Percentiles rank a stretch among this genome's conserved stretches.
Conservation (phyloP, 2,329 filamentous ascomycete species). For the Dactylonectria macrodidyma region DNA sequence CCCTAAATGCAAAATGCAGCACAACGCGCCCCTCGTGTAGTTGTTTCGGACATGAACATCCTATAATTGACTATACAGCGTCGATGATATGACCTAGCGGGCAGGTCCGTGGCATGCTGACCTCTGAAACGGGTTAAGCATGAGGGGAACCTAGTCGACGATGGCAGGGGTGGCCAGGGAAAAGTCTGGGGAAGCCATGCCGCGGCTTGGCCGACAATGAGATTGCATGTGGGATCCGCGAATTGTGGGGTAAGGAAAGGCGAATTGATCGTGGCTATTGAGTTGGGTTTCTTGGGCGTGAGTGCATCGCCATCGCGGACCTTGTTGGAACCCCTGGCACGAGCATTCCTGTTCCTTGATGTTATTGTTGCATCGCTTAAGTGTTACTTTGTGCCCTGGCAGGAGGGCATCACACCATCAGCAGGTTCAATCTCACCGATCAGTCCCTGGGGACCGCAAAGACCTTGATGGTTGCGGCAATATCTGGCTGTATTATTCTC, state of each 20-base stretch:
- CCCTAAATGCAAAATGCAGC: not conserved
- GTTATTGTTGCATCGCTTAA: no score
- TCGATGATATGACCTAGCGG: not conserved
- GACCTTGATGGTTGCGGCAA: no score
- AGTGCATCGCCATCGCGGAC: not conserved
- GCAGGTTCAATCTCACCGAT: no score
- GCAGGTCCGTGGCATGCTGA: not conserved
- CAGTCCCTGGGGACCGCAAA: no score
- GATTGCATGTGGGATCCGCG: slow-evolving; percentile 10
- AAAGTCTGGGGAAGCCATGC: slow-evolving; percentile 12
- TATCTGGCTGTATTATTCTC: no score
- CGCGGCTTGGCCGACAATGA: slow-evolving; percentile 8
- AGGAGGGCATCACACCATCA: no score
- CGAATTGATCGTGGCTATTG: not conserved
- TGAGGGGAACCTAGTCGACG: slow-evolving; percentile 19
- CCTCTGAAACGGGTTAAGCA: slow-evolving; percentile 7
- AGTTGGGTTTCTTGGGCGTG: not conserved
- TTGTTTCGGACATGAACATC: slow-evolving; percentile 5
- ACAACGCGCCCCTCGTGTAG: not conserved
- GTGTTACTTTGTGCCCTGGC: no score
- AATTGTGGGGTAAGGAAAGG: not conserved
- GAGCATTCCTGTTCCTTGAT: no score
- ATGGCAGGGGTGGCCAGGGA: slow-evolving; percentile 5
- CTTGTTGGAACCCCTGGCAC: no score
- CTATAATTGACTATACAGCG: slow-evolving; percentile 14